Evolutionary conservation across 352 stramenopile genomes (phyloP).

Genomic region (Heterotrichella gracilis): DNA sequence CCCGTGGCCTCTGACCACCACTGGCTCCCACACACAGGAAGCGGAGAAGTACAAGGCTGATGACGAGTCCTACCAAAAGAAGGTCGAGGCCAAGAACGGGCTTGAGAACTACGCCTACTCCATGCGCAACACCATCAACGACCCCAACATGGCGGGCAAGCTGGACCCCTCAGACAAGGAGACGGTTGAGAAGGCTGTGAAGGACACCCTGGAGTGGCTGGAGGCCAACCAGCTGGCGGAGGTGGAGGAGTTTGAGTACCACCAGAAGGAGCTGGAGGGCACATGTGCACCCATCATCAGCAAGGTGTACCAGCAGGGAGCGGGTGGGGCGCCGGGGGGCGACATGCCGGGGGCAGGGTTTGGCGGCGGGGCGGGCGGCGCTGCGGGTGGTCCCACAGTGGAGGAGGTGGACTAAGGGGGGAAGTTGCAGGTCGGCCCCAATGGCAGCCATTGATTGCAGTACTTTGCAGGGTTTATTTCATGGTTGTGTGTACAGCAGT

Average conservation of each 20-base stretch:
- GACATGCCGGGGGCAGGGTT: constrained; percentile 29
- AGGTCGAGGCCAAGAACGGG: constrained; percentile 38
- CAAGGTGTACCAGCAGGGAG: constrained; percentile 26
- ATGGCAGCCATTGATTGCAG: no score
- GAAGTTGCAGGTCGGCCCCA: no score
- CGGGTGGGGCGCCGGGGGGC: constrained; percentile 21
- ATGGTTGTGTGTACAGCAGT: no score
- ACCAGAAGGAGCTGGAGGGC: constrained; percentile 47
- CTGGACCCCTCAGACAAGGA: constrained; percentile 33
- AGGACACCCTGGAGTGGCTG: constrained; percentile 46
- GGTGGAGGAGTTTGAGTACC: constrained; percentile 61
- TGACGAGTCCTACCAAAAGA: constrained; percentile 33
- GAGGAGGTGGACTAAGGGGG: no score
- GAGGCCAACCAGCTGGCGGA: constrained; percentile 38
- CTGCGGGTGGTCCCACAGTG: no score
- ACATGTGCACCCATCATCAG: constrained; percentile 22
- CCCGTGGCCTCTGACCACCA: no score
- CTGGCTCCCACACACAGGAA: no score
- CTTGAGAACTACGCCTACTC: constrained; percentile 52
- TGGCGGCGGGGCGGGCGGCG: no score
- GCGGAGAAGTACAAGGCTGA: constrained; percentile 54
- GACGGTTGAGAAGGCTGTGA: constrained; percentile 27
- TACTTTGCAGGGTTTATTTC: no score
- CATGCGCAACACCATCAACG: constrained; percentile 37
- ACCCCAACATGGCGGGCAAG: constrained; percentile 36